Evolutionary conservation across 768 basidiomycete species (phyloP).

Genomic region (Naganishia vaughanmartiniae): DNA sequence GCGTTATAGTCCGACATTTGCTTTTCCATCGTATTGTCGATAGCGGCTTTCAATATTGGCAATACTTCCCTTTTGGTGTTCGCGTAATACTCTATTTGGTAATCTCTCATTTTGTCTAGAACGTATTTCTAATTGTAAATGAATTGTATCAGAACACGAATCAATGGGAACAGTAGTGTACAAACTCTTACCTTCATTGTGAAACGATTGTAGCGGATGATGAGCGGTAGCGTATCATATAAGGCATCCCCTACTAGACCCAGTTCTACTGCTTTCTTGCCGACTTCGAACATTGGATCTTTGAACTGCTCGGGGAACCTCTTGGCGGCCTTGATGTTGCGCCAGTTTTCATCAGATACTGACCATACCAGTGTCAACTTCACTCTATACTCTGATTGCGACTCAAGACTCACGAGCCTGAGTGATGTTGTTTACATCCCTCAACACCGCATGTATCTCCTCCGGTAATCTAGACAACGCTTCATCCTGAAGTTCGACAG

Average conservation of each 20-base stretch:
- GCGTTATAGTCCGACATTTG: conserved; percentile 5
- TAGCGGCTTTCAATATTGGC: conserved; percentile 2
- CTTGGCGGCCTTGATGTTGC: conserved; percentile 7
- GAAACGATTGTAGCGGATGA: conserved; percentile 91
- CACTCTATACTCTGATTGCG: neutral
- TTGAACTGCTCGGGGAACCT: conserved; percentile 18
- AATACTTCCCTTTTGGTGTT: conserved; percentile 6
- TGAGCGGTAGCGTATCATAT: conserved; percentile 77
- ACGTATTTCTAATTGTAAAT: neutral
- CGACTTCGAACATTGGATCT: conserved; percentile 51
- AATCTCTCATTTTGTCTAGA: conserved; percentile 5
- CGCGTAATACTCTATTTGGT: neutral
- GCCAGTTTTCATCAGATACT: conserved; percentile 14
- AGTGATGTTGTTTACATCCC: neutral
- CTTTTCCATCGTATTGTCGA: conserved; percentile 1
- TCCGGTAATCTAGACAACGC: conserved; percentile 11
- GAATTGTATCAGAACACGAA: neutral
- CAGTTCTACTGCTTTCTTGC: conserved; percentile 72
- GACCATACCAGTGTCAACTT: neutral
- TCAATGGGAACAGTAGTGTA: conserved; percentile 54
- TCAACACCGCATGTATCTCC: conserved; percentile 11
- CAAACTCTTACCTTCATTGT: conserved; percentile 67
- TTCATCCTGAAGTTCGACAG: conserved; percentile 1
- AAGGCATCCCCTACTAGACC: conserved; percentile 90
- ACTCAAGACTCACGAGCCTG: neutral